A percentile compares a stretch with the other conserved stretches of the same genome.
These are phyloP conservation scores for Bipolaris gigantea DNA, from an alignment of 2,329 filamentous ascomycete genomes.

Conservation along the genomic window DNA sequence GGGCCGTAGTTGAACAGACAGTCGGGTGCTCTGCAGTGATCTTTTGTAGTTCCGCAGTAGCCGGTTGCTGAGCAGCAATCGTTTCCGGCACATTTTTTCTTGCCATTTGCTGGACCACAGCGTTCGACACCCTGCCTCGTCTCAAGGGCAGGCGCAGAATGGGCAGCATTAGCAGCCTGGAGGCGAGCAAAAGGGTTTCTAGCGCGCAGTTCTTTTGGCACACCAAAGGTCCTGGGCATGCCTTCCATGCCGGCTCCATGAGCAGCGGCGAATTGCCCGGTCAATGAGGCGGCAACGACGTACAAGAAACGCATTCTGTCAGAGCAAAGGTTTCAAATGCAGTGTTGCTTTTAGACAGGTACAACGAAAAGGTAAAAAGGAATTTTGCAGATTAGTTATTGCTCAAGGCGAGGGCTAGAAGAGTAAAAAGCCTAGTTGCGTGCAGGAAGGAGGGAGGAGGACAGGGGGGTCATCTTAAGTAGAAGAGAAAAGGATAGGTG, in stretches of 20 bases:
- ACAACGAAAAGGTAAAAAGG: background rate
- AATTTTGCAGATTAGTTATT: too few species aligned
- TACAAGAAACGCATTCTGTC: slow-evolving; percentile 37
- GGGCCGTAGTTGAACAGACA: slow-evolving; percentile 63
- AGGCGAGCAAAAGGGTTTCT: slow-evolving; percentile 31
- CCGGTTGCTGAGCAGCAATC: slow-evolving; percentile 42
- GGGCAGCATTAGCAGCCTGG: slow-evolving; percentile 21
- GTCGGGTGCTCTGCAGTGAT: slow-evolving; percentile 63
- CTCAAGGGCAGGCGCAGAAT: slow-evolving; percentile 18
- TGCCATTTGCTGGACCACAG: slow-evolving; percentile 29
- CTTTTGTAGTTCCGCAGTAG: slow-evolving; percentile 57
- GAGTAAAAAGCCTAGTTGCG: too few species aligned
- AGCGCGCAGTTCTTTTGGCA: slow-evolving; percentile 35
- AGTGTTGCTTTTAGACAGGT: background rate
- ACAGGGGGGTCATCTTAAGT: too few species aligned
- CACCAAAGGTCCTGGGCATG: slow-evolving; percentile 39
- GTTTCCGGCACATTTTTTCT: slow-evolving; percentile 30
- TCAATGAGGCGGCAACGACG: slow-evolving; percentile 30
- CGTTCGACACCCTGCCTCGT: slow-evolving; percentile 35
- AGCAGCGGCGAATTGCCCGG: slow-evolving; percentile 38
- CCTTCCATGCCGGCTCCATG: slow-evolving; percentile 29
- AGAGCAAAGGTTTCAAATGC: background rate
- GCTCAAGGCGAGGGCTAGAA: too few species aligned
- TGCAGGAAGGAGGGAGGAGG: too few species aligned
- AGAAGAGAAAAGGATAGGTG: too few species aligned